These are phyloP conservation scores for Glutinoglossum americanum DNA, from an alignment of 495 filamentous ascomycete genomes.

Conservation along the genomic window DNA sequence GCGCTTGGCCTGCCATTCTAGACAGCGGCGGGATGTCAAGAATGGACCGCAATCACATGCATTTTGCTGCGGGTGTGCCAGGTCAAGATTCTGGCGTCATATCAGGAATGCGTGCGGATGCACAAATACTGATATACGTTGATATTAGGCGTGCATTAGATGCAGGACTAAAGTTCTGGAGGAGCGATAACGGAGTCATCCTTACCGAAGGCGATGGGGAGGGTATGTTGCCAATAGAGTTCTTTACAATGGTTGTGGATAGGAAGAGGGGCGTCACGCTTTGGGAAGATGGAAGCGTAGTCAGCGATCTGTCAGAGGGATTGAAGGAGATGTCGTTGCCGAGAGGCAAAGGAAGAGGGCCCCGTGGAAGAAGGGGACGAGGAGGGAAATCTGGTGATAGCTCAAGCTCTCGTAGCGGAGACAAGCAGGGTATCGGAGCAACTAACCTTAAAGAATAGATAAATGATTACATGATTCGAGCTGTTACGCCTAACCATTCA, in stretches of 20 bases:
- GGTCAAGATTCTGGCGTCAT: slow-evolving; percentile 29
- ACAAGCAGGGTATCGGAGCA: background rate
- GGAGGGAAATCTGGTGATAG: too few species aligned
- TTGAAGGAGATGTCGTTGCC: background rate
- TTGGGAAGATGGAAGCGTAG: slow-evolving; percentile 2
- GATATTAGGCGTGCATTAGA: slow-evolving; percentile 47
- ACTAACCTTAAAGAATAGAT: background rate
- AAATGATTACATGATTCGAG: too few species aligned
- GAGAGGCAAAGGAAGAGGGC: background rate
- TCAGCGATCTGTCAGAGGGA: background rate
- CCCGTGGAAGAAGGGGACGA: too few species aligned
- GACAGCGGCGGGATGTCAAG: slow-evolving; percentile 48
- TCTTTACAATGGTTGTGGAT: slow-evolving; percentile 16
- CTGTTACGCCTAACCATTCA: too few species aligned
- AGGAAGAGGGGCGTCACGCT: slow-evolving; percentile 2
- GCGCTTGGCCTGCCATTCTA: slow-evolving; percentile 51
- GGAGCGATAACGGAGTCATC: slow-evolving; percentile 55
- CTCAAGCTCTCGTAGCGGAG: background rate
- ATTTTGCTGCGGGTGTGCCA: slow-evolving; percentile 34
- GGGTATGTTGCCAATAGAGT: slow-evolving; percentile 11
- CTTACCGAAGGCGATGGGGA: slow-evolving; percentile 4
- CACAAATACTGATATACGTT: slow-evolving; percentile 60
- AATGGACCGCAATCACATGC: slow-evolving; percentile 73
- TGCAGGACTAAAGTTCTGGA: slow-evolving; percentile 56
- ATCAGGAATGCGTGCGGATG: slow-evolving; percentile 65